Conservation (phyloP, 805 yeast genomes). For the Dipodascus albidus region DNA sequence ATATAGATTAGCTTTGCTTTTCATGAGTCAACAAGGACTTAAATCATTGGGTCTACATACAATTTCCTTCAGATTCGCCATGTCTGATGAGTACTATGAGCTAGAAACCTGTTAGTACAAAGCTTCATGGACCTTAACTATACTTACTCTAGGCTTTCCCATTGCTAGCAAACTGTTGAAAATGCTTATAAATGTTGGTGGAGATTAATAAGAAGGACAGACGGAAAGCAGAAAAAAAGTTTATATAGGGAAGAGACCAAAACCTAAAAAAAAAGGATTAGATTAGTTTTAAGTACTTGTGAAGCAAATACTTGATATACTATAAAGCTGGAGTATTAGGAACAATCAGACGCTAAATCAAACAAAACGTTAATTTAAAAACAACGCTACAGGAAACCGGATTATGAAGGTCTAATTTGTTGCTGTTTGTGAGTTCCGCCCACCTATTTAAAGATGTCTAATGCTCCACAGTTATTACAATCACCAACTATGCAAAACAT, state of each 20-base stretch:
- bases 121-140: slow-evolving; percentile 1
- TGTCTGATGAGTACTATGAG: slow-evolving; percentile 75
- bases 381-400: background rate
- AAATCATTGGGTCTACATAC: slow-evolving; percentile 14
- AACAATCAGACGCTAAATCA: background rate
- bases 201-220: background rate
- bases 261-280: background rate
- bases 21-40: background rate
- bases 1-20: background rate
- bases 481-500: no score
- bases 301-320: no score
- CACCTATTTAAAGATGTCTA: background rate
- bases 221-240: background rate
- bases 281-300: no score
- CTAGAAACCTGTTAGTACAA: slow-evolving; percentile 21
- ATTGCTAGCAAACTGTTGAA: no score
- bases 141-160: slow-evolving; percentile 35
- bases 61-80: slow-evolving; percentile 88
- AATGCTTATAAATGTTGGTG: slow-evolving; percentile 1
- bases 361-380: background rate
- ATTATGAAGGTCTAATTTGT: background rate
- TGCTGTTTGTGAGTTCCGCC: background rate
- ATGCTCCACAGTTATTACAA: no score
- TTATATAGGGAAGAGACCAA: background rate
- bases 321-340: no score